A percentile compares a stretch with the other conserved stretches of the same genome.
phyloP scores from a whole-genome alignment of 2,329 filamentous ascomycete genomes.

The Ophiostoma sp. region DNA sequence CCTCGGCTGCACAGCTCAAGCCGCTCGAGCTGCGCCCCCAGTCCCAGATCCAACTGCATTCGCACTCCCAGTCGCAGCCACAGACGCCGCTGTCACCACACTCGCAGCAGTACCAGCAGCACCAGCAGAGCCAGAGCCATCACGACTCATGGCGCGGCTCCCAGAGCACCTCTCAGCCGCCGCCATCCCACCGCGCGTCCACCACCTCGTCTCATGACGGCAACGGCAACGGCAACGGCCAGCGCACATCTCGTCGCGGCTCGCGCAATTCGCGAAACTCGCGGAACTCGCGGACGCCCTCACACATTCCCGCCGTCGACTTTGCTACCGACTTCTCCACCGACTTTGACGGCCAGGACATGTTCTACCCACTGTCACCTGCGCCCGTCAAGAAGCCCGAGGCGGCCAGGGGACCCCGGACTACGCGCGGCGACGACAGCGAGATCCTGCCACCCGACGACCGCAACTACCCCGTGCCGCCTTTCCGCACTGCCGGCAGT shows the following conservation, averaged over 20 bases:
- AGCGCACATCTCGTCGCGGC: conserved; percentile 14
- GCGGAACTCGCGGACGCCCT: not conserved
- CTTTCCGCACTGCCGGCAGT: conserved; percentile 5
- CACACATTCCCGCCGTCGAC: conserved; percentile 15
- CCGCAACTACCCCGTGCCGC: conserved; percentile 19
- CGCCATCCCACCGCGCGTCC: not conserved
- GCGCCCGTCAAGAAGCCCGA: conserved; percentile 21
- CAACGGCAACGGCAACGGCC: conserved; percentile 11
- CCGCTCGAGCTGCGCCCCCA: conserved; percentile 12
- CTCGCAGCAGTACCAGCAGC: conserved; percentile 4
- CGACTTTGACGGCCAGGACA: conserved; percentile 17
- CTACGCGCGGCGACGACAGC: conserved; percentile 22
- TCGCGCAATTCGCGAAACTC: conserved; percentile 2
- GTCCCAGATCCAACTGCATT: not conserved
- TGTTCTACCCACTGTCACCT: conserved; percentile 22
- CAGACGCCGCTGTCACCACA: not conserved
- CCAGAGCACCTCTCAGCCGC: not conserved
- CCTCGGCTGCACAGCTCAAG: not conserved
- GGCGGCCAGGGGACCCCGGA: conserved; percentile 1
- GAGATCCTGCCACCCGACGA: conserved; percentile 24
- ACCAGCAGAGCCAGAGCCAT: not conserved
- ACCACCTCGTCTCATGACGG: conserved; percentile 13
- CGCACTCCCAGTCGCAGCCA: not conserved
- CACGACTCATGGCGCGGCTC: conserved; percentile 1
- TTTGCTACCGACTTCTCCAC: not conserved